A percentile compares a stretch with the other conserved stretches of the same genome.
phyloP scores from a whole-genome alignment of 2,329 filamentous ascomycete species.

The Arthrobotrys megalospora region DNA sequence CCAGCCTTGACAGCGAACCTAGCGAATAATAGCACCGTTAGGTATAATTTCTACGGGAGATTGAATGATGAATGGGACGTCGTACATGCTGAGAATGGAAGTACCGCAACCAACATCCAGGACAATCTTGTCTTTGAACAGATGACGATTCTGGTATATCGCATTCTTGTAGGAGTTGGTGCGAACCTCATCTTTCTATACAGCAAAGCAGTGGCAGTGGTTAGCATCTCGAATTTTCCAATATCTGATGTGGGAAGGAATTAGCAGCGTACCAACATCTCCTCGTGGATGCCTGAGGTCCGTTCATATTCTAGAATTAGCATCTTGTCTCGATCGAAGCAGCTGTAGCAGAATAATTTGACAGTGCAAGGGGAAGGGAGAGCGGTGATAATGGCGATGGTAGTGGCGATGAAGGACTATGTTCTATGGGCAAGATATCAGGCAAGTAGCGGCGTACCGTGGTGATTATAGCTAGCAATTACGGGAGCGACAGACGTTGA shows the following conservation, averaged over 20 bases:
- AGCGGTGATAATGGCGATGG: background rate
- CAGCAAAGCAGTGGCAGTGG: constrained; percentile 54
- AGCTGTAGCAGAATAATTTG: constrained; percentile 67
- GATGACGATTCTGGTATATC: constrained; percentile 95
- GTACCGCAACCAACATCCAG: constrained; percentile 98
- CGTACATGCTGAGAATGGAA: constrained; percentile 97
- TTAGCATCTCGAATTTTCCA: background rate
- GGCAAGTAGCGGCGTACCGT: constrained; percentile 76
- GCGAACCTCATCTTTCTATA: constrained; percentile 96
- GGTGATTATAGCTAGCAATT: constrained; percentile 93
- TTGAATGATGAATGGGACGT: constrained; percentile 66
- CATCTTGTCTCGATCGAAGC: constrained; percentile 13
- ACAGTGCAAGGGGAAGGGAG: background rate
- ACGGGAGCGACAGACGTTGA: constrained; percentile 17
- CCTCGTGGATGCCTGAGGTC: constrained; percentile 88
- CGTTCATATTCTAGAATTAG: constrained; percentile 62
- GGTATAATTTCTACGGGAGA: constrained; percentile 38
- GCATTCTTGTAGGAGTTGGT: constrained; percentile 97
- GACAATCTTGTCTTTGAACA: constrained; percentile 92
- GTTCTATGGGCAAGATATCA: background rate
- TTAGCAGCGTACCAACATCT: constrained; percentile 86
- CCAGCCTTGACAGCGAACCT: constrained; percentile 98
- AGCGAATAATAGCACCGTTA: constrained; percentile 41
- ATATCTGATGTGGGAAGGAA: constrained; percentile 5
- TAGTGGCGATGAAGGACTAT: background rate